A percentile compares a stretch with the other conserved stretches of the same genome.
phyloP scores from a whole-genome alignment of 73 alveolate species.

The Blepharisma japonicum region DNA sequence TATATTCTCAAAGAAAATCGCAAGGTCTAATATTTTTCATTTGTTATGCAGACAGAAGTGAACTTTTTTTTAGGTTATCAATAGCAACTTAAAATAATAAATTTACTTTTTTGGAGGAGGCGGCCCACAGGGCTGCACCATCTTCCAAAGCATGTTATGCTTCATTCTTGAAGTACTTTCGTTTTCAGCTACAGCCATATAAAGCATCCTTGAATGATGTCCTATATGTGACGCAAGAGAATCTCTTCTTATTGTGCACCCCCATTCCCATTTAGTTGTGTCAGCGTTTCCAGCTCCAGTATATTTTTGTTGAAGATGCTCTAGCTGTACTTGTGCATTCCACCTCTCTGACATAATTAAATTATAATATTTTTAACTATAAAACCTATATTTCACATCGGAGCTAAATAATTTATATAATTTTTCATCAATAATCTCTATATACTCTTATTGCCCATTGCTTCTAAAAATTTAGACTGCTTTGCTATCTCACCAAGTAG shows the following conservation, averaged over 20 bases:
- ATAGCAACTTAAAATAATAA: too few relatives aligned
- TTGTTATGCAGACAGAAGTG: too few relatives aligned
- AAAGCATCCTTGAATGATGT: conserved; percentile 70
- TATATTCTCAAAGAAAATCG: too few relatives aligned
- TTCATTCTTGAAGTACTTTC: conserved; percentile 71
- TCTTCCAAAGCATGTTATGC: conserved; percentile 62
- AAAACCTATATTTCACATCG: neutral
- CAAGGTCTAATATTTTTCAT: too few relatives aligned
- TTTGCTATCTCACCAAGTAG: too few relatives aligned
- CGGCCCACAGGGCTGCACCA: conserved; percentile 92
- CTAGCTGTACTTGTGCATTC: conserved; percentile 49
- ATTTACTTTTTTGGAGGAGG: conserved; percentile 53
- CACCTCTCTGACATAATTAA: conserved; percentile 35
- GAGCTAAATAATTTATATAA: too few relatives aligned
- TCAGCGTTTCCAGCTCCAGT: conserved; percentile 89
- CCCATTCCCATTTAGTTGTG: conserved; percentile 84
- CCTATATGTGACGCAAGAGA: conserved; percentile 83
- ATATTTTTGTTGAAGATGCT: conserved; percentile 72
- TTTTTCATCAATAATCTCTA: too few relatives aligned
- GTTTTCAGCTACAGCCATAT: conserved; percentile 83
- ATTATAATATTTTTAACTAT: neutral
- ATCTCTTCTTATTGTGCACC: conserved; percentile 74
- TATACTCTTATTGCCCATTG: too few relatives aligned
- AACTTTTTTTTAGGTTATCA: too few relatives aligned
- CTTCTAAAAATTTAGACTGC: too few relatives aligned